phyloP scores from a whole-genome alignment of 305 asterid genomes.

The Euphrasia arctica region DNA sequence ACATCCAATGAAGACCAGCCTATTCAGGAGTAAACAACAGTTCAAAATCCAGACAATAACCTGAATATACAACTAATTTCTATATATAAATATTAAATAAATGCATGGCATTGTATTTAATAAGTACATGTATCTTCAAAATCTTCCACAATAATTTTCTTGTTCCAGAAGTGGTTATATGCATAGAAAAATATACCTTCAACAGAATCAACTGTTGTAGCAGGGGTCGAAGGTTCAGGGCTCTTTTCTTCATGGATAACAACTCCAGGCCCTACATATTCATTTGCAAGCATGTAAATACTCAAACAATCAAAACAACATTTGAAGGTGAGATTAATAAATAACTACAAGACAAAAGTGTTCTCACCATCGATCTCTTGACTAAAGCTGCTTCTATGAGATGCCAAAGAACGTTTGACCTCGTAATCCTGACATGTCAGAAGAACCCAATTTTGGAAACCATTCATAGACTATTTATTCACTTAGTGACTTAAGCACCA shows the following conservation, averaged over 20 bases:
- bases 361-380: slow-evolving; percentile 53
- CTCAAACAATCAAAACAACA: slow-evolving; percentile 20
- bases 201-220: slow-evolving; percentile 26
- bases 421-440: slow-evolving; percentile 35
- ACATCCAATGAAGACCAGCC: slow-evolving; percentile 44
- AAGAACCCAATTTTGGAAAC: slow-evolving; percentile 14
- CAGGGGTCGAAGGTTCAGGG: slow-evolving; percentile 32
- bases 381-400: slow-evolving; percentile 26
- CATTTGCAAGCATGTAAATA: slow-evolving; percentile 28
- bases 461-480: slow-evolving; percentile 10
- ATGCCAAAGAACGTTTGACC: slow-evolving; percentile 27
- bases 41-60: slow-evolving; percentile 17
- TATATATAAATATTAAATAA: too few species aligned
- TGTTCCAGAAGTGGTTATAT: neutral
- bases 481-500: slow-evolving; percentile 23
- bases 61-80: slow-evolving; percentile 4
- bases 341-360: slow-evolving; percentile 14
- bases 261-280: slow-evolving; percentile 38
- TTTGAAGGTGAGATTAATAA: slow-evolving; percentile 4
- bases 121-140: neutral
- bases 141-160: neutral
- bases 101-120: neutral
- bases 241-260: slow-evolving; percentile 42
- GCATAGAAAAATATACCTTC: slow-evolving; percentile 42
- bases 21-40: slow-evolving; percentile 17